These are phyloP conservation scores for Boletus subcaerulescens DNA, from an alignment of 768 basidiomycete species.

Conservation along the genomic window DNA sequence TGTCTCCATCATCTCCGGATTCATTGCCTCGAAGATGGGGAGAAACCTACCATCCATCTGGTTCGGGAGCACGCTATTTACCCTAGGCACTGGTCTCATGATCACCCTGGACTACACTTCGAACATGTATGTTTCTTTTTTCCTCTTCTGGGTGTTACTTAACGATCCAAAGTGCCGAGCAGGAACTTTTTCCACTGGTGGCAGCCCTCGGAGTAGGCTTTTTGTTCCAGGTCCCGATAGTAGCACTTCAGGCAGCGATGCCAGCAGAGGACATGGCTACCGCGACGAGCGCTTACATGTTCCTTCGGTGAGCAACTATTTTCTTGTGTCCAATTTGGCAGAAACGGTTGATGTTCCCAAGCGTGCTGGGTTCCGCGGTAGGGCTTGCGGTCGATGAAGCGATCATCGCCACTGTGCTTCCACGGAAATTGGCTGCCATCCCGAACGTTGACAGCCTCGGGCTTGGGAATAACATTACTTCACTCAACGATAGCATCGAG, in stretches of 20 bases:
- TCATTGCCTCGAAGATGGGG: conserved; percentile 55
- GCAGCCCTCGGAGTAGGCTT: conserved; percentile 62
- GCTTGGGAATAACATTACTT: conserved; percentile 42
- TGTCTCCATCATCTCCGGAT: conserved; percentile 55
- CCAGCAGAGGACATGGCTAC: conserved; percentile 84
- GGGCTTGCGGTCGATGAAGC: conserved; percentile 73
- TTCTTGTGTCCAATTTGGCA: not conserved
- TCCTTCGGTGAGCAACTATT: conserved; percentile 49
- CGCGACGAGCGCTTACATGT: conserved; percentile 66
- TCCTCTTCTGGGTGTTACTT: not conserved
- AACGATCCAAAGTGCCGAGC: conserved; percentile 44
- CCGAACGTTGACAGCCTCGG: conserved; percentile 5
- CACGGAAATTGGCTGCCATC: conserved; percentile 13
- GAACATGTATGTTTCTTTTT: conserved; percentile 36
- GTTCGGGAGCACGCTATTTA: conserved; percentile 54
- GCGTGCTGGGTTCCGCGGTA: conserved; percentile 69
- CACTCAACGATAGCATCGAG: conserved; percentile 47
- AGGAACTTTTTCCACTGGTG: conserved; percentile 62
- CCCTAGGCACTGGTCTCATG: conserved; percentile 71
- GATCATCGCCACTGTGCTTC: conserved; percentile 56
- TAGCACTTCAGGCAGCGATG: conserved; percentile 82
- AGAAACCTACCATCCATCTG: conserved; percentile 61
- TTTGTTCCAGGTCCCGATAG: conserved; percentile 65
- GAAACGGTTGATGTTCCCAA: conserved; percentile 18
- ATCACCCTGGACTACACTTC: conserved; percentile 60